Base-by-base conservation (phyloP, 1,284 basidiomycete genomes). In the Sporisorium reilianum region DNA sequence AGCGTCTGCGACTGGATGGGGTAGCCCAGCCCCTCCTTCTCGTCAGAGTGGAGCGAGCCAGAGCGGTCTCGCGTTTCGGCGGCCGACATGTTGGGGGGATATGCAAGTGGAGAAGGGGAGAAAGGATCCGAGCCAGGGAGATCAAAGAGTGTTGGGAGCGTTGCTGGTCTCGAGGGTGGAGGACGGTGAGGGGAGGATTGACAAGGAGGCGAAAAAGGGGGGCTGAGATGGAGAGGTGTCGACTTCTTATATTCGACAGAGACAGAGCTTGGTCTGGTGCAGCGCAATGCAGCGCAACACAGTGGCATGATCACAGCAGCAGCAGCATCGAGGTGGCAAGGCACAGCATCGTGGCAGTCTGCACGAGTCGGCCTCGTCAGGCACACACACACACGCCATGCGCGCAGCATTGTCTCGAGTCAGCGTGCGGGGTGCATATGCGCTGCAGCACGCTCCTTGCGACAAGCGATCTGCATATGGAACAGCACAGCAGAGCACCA, bases 1-100 rank as follows among this genome's bases (percentile, higher is more conserved):
- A 75, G 67, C 5, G 52, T 60, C 23, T 57, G 56, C 41, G 40
- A 4, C 26, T 61, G 45, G 46, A 69, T 58, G 51, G 64, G 48
- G 58, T 69, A 69, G 49, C 65, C 73, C 20, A 71, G 48, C 38
- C 46, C 26, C 36, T 75, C 64, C 59, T 75, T 66, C 58, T 75
- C 73, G 28, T 64, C 73, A 26, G 73, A 75, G 45, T 64, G 64
- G 42, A 75, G 67, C 1, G 73, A 75, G 55, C 59, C 67, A 20
- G 67, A 75, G 58, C 65, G 61, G 50, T 65, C 63, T 28, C 68
- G 58, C 52, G 53, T 41, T 20, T 71, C 49, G 26, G 57, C 52
- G 28, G 40, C 55, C 46, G 63, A 57, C 68, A 71, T 71, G 6
- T 20, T 63, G 53, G 10, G 30, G 28, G 28, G 28, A 5, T 30